A percentile compares a stretch with the other conserved stretches of the same genome.
Conservation (phyloP, 2,329 filamentous ascomycete genomes). For the Sarocladium oryzae region DNA sequence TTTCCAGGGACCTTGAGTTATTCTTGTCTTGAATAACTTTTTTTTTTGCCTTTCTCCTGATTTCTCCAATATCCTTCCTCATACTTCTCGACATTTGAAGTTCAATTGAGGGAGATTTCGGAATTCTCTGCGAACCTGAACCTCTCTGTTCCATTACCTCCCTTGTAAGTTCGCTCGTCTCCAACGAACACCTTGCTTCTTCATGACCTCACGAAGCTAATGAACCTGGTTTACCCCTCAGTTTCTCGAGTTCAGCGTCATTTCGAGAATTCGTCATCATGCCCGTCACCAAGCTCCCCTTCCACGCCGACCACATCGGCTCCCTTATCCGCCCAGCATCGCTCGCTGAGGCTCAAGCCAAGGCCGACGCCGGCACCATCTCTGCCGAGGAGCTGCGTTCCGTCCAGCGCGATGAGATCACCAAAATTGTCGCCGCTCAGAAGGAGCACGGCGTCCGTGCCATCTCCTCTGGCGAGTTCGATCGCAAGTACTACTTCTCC, state of each 20-base stretch:
- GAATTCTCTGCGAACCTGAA: no score
- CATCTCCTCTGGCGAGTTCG: constrained; percentile 65
- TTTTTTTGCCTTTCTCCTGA: neutral
- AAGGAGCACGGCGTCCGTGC: constrained; percentile 54
- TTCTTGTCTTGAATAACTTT: neutral
- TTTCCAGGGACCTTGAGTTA: neutral
- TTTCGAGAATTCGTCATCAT: neutral
- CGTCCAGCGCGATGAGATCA: constrained; percentile 56
- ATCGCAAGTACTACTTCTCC: constrained; percentile 42
- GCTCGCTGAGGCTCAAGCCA: constrained; percentile 45
- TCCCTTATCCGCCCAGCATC: constrained; percentile 60
- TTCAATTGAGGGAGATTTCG: no score
- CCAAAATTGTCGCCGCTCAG: constrained; percentile 59
- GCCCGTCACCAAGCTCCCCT: constrained; percentile 37
- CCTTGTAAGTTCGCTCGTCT: no score
- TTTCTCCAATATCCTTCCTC: neutral
- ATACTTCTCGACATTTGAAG: no score
- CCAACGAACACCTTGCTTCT: no score
- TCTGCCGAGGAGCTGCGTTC: constrained; percentile 33
- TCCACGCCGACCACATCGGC: constrained; percentile 67
- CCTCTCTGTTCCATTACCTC: no score
- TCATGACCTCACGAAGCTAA: no score
- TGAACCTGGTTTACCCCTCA: neutral
- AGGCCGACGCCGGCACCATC: constrained; percentile 42
- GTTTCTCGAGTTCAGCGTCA: neutral